phyloP scores from a whole-genome alignment of 1,284 basidiomycete species.

The Agroathelia rolfsii region DNA sequence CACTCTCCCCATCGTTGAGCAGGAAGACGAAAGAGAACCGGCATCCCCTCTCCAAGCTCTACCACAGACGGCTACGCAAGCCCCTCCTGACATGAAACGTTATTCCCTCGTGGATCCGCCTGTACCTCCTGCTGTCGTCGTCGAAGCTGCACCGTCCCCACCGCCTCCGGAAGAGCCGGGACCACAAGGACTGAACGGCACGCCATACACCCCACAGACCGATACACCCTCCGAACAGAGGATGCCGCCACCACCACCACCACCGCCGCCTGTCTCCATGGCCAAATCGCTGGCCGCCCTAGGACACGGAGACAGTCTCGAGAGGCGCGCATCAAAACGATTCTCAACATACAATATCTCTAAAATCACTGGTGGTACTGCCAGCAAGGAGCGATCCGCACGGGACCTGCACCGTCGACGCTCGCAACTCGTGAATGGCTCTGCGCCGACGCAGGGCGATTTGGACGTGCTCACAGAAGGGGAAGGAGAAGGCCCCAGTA shows the following conservation, averaged over 20 bases:
- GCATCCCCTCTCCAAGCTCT: constrained; percentile 12
- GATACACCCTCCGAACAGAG: constrained; percentile 29
- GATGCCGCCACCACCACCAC: constrained; percentile 8
- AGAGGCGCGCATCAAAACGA: constrained; percentile 89
- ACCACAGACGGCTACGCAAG: constrained; percentile 21
- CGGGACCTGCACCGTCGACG: constrained; percentile 20
- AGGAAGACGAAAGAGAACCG: no score
- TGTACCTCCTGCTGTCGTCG: constrained; percentile 37
- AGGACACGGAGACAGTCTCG: constrained; percentile 78
- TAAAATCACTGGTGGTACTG: constrained; percentile 71
- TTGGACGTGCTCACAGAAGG: constrained; percentile 61
- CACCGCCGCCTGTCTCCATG: constrained; percentile 33
- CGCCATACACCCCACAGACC: constrained; percentile 17
- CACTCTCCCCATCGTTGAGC: not conserved
- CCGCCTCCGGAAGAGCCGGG: constrained; percentile 20
- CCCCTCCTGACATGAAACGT: constrained; percentile 56
- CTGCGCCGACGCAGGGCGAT: constrained; percentile 54
- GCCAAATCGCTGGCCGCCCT: constrained; percentile 83
- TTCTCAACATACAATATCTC: constrained; percentile 95
- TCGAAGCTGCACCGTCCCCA: constrained; percentile 39
- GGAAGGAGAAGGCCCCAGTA: constrained; percentile 36
- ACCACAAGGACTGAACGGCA: constrained; percentile 21
- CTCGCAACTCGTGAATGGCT: no score
- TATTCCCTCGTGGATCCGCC: constrained; percentile 71
- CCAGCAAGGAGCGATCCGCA: constrained; percentile 34